phyloP scores from a whole-genome alignment of 2,329 filamentous ascomycete genomes.

The Xylaria polymorpha region DNA sequence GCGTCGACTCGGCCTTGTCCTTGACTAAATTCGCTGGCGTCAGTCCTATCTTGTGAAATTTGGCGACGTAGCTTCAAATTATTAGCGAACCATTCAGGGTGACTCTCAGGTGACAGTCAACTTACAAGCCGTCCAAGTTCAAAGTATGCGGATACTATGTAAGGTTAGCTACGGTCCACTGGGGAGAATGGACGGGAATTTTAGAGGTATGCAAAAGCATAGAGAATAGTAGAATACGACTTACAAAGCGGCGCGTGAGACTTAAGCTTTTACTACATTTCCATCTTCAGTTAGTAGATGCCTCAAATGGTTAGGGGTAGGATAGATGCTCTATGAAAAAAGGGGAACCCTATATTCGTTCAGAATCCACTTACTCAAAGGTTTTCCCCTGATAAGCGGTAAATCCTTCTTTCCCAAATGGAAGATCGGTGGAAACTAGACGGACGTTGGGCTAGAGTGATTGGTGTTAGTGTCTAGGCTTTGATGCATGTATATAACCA shows the following conservation, averaged over 20 bases:
- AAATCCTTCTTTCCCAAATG: conserved; percentile 94
- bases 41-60: conserved; percentile 91
- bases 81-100: conserved; percentile 10
- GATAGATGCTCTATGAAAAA: not conserved
- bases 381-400: conserved; percentile 89
- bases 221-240: conserved; percentile 62
- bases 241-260: conserved; percentile 77
- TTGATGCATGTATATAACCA: not conserved
- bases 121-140: conserved; percentile 95
- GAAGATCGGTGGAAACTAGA: conserved; percentile 89
- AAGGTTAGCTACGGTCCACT: conserved; percentile 10
- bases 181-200: not conserved
- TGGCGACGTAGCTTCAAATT: conserved; percentile 73
- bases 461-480: conserved; percentile 4
- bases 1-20: conserved; percentile 43
- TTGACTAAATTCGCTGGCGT: conserved; percentile 70
- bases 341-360: not conserved
- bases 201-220: too few species aligned
- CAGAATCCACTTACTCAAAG: conserved; percentile 68
- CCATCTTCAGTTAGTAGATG: conserved; percentile 15
- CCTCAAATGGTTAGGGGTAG: not conserved
- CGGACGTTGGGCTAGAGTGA: conserved; percentile 84
- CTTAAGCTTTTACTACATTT: conserved; percentile 72
- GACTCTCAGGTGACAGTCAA: not conserved
- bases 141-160: conserved; percentile 57